Base-by-base conservation (phyloP, 306 rosid genomes). In the Medicago arabica region DNA sequence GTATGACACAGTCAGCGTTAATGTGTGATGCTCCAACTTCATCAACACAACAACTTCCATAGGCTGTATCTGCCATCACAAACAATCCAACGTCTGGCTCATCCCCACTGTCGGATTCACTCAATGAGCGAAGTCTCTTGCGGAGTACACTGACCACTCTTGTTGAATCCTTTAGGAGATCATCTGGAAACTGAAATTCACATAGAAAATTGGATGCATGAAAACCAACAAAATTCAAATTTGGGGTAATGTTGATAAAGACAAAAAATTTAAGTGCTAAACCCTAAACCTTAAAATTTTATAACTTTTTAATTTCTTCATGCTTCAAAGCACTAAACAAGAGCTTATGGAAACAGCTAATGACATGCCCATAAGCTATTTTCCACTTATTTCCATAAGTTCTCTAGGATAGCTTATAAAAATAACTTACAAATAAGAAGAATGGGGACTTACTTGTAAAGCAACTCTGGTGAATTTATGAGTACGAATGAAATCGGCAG, bases 1-100 rank as follows among this genome's bases (percentile, higher is more conserved):
- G 97, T 62, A 94, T 83, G 54, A 91, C 96, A 78, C 83, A 86
- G 72, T 94, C 88, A 47, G 96, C 97, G 60, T 83, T 82, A 4
- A 79, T 84, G 41, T 87, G 97, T 46, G 93, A 86, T 5, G 97
- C 98, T 79, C 95, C 98, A 36, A 91, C 97, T 86, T 90, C 98
- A 82, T 94, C 98, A 55, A 91, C 85, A 67, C 98, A 92, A 64
- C 98, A 94, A 78, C 95, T 94, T 23, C 98, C 98, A 65, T 87
- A 93, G 4, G 97, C 78, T 6, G 96, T 89, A 89, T 94, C 98
- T 2, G 96, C 97, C 97, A 91, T 91, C 21, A 94, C 84, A 77
- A 58, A 94, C 83, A 94, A 78, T 31, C 86, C 79, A 19, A 85
- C 83, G 9, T 87, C 83, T 31, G 44, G 76, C 18, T 57, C 82